Base-by-base conservation (phyloP, 2,329 filamentous ascomycete genomes). In the Fusarium oligoseptatum region DNA sequence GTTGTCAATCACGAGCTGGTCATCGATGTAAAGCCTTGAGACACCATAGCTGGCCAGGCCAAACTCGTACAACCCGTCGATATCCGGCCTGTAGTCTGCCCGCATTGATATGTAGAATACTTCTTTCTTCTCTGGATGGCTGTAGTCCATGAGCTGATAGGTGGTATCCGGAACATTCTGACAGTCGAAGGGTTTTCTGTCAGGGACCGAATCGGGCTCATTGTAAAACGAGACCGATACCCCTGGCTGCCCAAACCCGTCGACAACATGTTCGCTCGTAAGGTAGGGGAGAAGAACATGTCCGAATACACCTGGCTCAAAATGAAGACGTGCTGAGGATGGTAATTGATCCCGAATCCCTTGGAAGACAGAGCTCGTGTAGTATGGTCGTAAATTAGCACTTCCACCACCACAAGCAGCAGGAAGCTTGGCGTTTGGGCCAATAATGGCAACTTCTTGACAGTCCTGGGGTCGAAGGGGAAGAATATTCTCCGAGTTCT, bases 401-500 rank as follows among this genome's bases (percentile, higher is more conserved):
- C 78, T 81, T 12, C 82, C 82, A 0, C 82, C 82, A 6, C 82
- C 82, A 57, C 78, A 80, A n/a, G 79, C 78, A 3, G 77, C 76
- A 3, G 79, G 65, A 6, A 77, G 81, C 60, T 85, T 87, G 12
- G 88, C 83, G 67, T 89, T 90, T 8, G 88, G 87, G 4, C 88
- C 89, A 67, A 90, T 89, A 20, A 90, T 83, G 12, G 88, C 85
- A 15, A 88, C 81, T 6, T 85, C 83, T 67, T 85, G 83, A 61
- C 43, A 58, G 2, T 71, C 24, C n/a, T 45, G 3, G 17, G 52
- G 6, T 5, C 17, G 15, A 11, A 90, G 79, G 0, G 92, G 92
- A 0, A 93, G 83, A 2, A 90, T 80, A 17, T 83, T 83, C 6
- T 85, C 85, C 27, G 91, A 86, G 72, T 93, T 93, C 82, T 93